Evolutionary conservation across 2,329 filamentous ascomycete genomes (phyloP).

Genomic region (Talaromyces verruculosus): DNA sequence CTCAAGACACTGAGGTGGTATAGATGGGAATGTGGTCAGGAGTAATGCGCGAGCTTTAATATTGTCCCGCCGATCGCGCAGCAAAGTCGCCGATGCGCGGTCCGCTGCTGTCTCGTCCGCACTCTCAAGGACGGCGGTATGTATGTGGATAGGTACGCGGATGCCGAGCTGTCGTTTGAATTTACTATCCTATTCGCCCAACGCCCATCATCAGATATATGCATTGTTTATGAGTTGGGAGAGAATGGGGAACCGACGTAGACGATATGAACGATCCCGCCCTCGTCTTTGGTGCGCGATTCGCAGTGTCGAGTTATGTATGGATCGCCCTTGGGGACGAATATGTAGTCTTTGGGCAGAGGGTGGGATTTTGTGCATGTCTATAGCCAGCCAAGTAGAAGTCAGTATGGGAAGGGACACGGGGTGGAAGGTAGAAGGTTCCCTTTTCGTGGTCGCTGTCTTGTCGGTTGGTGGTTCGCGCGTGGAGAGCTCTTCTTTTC

Average conservation of each 20-base stretch:
- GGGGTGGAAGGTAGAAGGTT: no score
- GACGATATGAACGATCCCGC: conserved; percentile 37
- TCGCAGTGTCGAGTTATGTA: conserved; percentile 48
- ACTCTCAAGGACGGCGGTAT: conserved; percentile 39
- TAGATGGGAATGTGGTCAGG: conserved; percentile 37
- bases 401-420: no score
- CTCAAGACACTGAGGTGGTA: conserved; percentile 36
- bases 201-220: not conserved
- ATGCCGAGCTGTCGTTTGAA: conserved; percentile 39
- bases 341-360: conserved; percentile 37
- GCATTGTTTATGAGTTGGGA: no score
- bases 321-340: conserved; percentile 45
- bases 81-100: conserved; percentile 42
- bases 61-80: conserved; percentile 36
- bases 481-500: not conserved
- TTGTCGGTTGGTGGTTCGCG: not conserved
- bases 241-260: conserved; percentile 32
- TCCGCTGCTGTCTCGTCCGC: conserved; percentile 42
- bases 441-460: not conserved
- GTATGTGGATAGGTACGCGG: conserved; percentile 43
- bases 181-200: conserved; percentile 27
- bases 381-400: conserved; percentile 24
- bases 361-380: conserved; percentile 33
- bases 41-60: conserved; percentile 32
- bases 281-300: conserved; percentile 35